Percentiles rank a stretch among this genome's conserved stretches.
Conservation (phyloP, 768 basidiomycete genomes). For the Leccinum rimulosum region DNA sequence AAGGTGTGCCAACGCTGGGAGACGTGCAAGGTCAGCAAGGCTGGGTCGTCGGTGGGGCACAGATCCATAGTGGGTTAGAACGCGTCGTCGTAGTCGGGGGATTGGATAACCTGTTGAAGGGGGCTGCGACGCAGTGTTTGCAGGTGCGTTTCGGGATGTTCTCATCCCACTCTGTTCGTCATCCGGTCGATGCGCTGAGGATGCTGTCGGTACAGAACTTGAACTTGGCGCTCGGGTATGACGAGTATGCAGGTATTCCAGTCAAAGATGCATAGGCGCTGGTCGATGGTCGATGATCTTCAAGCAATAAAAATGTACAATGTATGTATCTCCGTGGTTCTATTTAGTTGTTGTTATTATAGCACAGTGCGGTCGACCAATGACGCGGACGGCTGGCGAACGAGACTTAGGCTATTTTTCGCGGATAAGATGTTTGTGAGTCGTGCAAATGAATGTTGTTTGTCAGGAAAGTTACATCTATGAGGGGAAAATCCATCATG, state of each 20-base stretch:
- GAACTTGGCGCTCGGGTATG: conserved; percentile 85
- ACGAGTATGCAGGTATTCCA: conserved; percentile 81
- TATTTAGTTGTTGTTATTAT: no score
- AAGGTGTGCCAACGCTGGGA: conserved; percentile 66
- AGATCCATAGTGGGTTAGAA: conserved; percentile 86
- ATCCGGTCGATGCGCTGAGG: conserved; percentile 5
- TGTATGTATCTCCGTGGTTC: neutral
- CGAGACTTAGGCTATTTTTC: neutral
- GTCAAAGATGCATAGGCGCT: conserved; percentile 13
- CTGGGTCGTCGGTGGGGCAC: conserved; percentile 90
- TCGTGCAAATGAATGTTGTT: neutral
- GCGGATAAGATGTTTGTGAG: neutral
- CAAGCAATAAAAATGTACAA: neutral
- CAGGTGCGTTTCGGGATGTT: conserved; percentile 59
- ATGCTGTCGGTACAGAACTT: conserved; percentile 58
- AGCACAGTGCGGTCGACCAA: no score
- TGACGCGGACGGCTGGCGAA: neutral
- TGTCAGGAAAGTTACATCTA: neutral
- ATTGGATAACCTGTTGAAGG: conserved; percentile 94
- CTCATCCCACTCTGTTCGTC: neutral
- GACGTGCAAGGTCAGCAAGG: conserved; percentile 85
- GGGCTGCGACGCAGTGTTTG: conserved; percentile 97
- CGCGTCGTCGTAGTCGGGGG: conserved; percentile 96
- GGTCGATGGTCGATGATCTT: neutral
- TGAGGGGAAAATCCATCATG: no score